Percentiles rank a stretch among this genome's conserved stretches.
Conservation (phyloP, 1,284 basidiomycete species). For the Heterobasidion irregulare region DNA sequence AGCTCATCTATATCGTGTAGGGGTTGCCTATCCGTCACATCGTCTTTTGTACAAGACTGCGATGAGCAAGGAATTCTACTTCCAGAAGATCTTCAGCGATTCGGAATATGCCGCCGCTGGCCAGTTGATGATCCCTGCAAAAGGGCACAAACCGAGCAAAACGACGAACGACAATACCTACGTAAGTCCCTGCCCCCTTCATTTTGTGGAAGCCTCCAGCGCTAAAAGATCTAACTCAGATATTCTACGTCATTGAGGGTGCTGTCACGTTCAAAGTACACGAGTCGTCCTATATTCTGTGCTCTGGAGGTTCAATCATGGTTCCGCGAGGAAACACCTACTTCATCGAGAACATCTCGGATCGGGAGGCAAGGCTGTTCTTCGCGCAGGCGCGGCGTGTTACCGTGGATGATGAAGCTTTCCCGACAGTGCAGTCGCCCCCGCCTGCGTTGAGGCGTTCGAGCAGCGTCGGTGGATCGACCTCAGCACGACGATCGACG, state of each 20-base stretch:
- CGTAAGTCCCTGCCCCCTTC: slow-evolving; percentile 39
- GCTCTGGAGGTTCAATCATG: slow-evolving; percentile 83
- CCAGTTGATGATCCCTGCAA: slow-evolving; percentile 73
- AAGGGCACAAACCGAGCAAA: slow-evolving; percentile 80
- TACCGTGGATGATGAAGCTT: slow-evolving; percentile 26
- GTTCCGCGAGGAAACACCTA: slow-evolving; percentile 94
- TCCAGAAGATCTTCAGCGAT: slow-evolving; percentile 95
- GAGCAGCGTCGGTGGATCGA: slow-evolving; percentile 3
- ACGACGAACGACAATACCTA: slow-evolving; percentile 92
- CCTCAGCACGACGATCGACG: not conserved
- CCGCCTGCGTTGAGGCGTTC: slow-evolving; percentile 1
- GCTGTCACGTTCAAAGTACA: slow-evolving; percentile 83
- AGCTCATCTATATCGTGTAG: slow-evolving; percentile 25
- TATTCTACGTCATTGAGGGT: slow-evolving; percentile 85
- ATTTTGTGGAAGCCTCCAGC: not conserved
- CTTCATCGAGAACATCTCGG: slow-evolving; percentile 80
- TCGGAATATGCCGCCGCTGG: slow-evolving; percentile 89
- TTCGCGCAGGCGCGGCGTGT: slow-evolving; percentile 90
- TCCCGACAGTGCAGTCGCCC: slow-evolving; percentile 10
- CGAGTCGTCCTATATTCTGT: slow-evolving; percentile 68
- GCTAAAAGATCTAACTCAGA: slow-evolving; percentile 32
- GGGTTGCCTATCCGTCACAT: slow-evolving; percentile 67
- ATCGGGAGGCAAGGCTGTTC: slow-evolving; percentile 78
- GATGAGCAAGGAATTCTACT: slow-evolving; percentile 66
- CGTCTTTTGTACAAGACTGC: slow-evolving; percentile 54